A percentile compares a stretch with the other conserved stretches of the same genome.
phyloP scores from a whole-genome alignment of 495 filamentous ascomycete genomes.

The Chaetomium fimeti region DNA sequence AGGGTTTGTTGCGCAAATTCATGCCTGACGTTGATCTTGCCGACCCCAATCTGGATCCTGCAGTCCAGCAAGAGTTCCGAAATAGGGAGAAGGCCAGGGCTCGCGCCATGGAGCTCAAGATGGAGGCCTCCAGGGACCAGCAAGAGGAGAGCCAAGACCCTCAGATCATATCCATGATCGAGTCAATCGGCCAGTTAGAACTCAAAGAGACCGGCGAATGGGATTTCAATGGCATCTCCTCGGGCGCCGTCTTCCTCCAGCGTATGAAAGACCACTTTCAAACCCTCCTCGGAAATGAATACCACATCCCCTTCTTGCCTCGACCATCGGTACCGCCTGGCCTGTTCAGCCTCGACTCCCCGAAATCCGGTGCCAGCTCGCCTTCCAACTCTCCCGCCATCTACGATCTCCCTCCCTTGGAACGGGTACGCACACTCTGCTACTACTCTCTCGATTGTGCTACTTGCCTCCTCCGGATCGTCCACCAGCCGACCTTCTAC shows the following conservation, averaged over 20 bases:
- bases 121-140: slow-evolving; percentile 27
- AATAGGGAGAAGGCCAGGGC: slow-evolving; percentile 47
- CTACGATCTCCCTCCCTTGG: slow-evolving; percentile 68
- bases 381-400: slow-evolving; percentile 55
- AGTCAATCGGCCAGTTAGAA: slow-evolving; percentile 82
- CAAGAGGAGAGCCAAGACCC: slow-evolving; percentile 59
- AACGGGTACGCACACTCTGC: slow-evolving; percentile 66
- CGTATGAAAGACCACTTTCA: slow-evolving; percentile 80
- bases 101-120: slow-evolving; percentile 37
- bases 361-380: slow-evolving; percentile 56
- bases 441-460: slow-evolving; percentile 79
- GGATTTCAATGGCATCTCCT: slow-evolving; percentile 94
- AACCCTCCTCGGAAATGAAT: slow-evolving; percentile 58
- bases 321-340: slow-evolving; percentile 41
- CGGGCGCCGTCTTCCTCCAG: slow-evolving; percentile 80
- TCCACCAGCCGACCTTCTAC: slow-evolving; percentile 87
- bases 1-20: slow-evolving; percentile 73
- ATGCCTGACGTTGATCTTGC: slow-evolving; percentile 82
- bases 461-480: slow-evolving; percentile 75
- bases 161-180: slow-evolving; percentile 91
- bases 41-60: slow-evolving; percentile 74
- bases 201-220: slow-evolving; percentile 88
- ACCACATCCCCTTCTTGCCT: slow-evolving; percentile 49
- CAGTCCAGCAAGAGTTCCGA: slow-evolving; percentile 58
- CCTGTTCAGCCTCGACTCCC: slow-evolving; percentile 62